A percentile compares a stretch with the other conserved stretches of the same genome.
Evolutionary conservation across 495 filamentous ascomycete genomes (phyloP).

Genomic region (Penicillium soppii): DNA sequence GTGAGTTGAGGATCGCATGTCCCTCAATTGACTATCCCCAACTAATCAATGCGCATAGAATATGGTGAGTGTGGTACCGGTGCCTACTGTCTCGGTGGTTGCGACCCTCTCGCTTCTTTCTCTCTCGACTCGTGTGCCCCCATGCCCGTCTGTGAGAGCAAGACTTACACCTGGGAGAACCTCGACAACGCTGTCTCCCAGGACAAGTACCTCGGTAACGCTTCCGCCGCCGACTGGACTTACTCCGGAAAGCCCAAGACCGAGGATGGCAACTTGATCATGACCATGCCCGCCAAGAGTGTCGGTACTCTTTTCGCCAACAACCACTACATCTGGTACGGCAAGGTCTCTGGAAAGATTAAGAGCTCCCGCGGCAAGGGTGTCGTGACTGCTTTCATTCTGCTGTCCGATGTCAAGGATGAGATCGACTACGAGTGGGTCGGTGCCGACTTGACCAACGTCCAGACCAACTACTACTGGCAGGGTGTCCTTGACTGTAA

Average conservation of each 20-base stretch:
- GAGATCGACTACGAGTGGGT: slow-evolving; percentile 98
- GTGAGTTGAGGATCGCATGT: slow-evolving; percentile 59
- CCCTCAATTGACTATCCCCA: slow-evolving; percentile 4
- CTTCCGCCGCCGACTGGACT: slow-evolving; percentile 79
- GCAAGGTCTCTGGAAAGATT: slow-evolving; percentile 80
- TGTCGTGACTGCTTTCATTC: slow-evolving; percentile 94
- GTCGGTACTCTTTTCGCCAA: slow-evolving; percentile 84
- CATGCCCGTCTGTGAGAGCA: slow-evolving; percentile 73
- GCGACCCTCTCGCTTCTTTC: slow-evolving; percentile 81
- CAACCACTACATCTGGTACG: slow-evolving; percentile 95
- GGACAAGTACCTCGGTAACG: slow-evolving; percentile 64
- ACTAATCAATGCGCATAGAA: slow-evolving; percentile 75
- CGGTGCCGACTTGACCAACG: slow-evolving; percentile 70
- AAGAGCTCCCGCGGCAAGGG: slow-evolving; percentile 83
- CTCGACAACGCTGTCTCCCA: slow-evolving; percentile 46
- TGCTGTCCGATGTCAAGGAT: slow-evolving; percentile 92
- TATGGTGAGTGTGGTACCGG: slow-evolving; percentile 93
- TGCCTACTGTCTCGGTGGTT: slow-evolving; percentile 94
- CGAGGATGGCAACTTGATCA: slow-evolving; percentile 60
- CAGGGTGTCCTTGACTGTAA: slow-evolving; percentile 91
- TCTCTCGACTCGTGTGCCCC: slow-evolving; percentile 84
- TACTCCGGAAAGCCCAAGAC: slow-evolving; percentile 70
- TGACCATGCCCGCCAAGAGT: slow-evolving; percentile 85
- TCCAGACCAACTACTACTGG: slow-evolving; percentile 96
- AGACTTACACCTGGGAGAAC: slow-evolving; percentile 64